phyloP scores from a whole-genome alignment of 2,329 filamentous ascomycete species.

The Apiospora sp. region DNA sequence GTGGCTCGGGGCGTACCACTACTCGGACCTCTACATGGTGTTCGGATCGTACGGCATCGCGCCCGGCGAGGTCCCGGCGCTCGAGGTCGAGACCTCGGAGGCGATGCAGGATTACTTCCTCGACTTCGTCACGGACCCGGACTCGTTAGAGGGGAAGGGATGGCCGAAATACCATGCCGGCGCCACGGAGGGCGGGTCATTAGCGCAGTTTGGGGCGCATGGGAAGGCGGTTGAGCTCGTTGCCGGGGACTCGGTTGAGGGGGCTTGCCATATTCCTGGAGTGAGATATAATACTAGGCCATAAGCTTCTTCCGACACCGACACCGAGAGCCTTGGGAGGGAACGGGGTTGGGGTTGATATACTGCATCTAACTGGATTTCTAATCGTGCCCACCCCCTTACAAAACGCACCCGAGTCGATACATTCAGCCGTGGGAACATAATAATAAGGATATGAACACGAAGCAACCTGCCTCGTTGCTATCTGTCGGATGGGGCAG shows the following conservation, averaged over 20 bases:
- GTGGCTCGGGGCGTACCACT: slow-evolving; percentile 54
- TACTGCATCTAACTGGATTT: not conserved
- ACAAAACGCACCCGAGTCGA: too few relatives aligned
- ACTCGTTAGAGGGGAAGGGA: slow-evolving; percentile 31
- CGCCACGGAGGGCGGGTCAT: slow-evolving; percentile 31
- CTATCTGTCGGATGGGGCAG: too few relatives aligned
- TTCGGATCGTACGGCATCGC: slow-evolving; percentile 47
- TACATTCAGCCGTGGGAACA: too few relatives aligned
- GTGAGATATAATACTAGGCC: slow-evolving; percentile 12
- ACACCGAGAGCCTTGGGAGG: too few relatives aligned
- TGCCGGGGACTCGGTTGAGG: slow-evolving; percentile 37
- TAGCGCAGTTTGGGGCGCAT: slow-evolving; percentile 38
- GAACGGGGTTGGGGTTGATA: not conserved
- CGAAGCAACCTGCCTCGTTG: too few relatives aligned
- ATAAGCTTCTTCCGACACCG: not conserved
- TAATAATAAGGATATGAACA: too few relatives aligned
- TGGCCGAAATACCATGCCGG: slow-evolving; percentile 25
- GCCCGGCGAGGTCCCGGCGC: slow-evolving; percentile 35
- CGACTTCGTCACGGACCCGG: slow-evolving; percentile 39
- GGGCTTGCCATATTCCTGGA: slow-evolving; percentile 30
- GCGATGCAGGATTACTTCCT: slow-evolving; percentile 40
- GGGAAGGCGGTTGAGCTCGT: slow-evolving; percentile 36
- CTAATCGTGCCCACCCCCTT: too few relatives aligned
- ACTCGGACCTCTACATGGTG: slow-evolving; percentile 46
- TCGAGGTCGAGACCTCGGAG: slow-evolving; percentile 36